A percentile compares a stretch with the other conserved stretches of the same genome.
Conservation (phyloP, 2,329 filamentous ascomycete species). For the Talaromyces marneffei region DNA sequence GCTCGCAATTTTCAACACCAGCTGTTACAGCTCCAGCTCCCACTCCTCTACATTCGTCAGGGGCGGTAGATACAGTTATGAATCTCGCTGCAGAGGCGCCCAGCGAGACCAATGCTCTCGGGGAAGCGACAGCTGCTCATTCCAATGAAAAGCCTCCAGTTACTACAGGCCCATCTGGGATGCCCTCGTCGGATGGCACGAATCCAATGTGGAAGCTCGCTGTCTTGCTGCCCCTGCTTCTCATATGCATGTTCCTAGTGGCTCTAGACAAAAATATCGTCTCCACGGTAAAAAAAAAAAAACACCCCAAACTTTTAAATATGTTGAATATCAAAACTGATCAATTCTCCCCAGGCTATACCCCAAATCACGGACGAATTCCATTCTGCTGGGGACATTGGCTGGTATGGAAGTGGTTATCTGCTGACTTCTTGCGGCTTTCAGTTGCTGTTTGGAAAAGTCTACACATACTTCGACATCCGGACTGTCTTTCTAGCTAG, state of each 20-base stretch:
- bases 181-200: background rate
- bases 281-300: background rate
- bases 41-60: background rate
- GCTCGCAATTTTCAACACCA: background rate
- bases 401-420: slow-evolving; percentile 36
- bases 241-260: slow-evolving; percentile 2
- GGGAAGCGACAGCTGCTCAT: background rate
- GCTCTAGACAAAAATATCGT: slow-evolving; percentile 4
- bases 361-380: slow-evolving; percentile 28
- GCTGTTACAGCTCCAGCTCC: background rate
- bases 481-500: slow-evolving; percentile 4
- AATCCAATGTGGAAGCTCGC: background rate
- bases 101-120: background rate
- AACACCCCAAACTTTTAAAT: background rate
- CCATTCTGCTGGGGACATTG: slow-evolving; percentile 32
- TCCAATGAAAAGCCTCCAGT: background rate
- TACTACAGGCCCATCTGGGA: background rate
- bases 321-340: background rate
- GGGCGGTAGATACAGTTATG: background rate
- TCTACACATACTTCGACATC: slow-evolving; percentile 42
- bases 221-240: background rate
- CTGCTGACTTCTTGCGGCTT: slow-evolving; percentile 36
- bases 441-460: slow-evolving; percentile 34
- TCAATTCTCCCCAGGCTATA: slow-evolving; percentile 13
- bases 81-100: background rate